Evolutionary conservation across 2,329 filamentous ascomycete genomes (phyloP).

Genomic region (Cercospora beticola): DNA sequence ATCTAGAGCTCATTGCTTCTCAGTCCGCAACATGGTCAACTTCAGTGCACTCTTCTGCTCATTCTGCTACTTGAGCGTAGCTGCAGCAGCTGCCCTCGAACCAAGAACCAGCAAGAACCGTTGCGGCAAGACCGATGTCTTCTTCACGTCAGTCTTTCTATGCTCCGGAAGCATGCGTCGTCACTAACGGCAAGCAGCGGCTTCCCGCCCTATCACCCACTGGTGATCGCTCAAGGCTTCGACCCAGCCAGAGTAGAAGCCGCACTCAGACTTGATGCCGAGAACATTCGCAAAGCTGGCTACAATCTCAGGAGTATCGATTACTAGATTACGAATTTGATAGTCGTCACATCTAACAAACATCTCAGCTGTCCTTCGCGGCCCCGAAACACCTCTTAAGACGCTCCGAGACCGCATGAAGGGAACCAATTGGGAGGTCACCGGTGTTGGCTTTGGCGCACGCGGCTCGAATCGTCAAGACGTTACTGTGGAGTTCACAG

Average conservation of each 20-base stretch:
- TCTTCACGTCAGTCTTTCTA: conserved; percentile 2
- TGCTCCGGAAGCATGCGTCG: not conserved
- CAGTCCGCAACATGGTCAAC: not conserved
- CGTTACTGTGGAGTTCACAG: not conserved
- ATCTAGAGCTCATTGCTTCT: not conserved
- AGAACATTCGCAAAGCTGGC: conserved; percentile 2
- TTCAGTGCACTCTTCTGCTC: not conserved
- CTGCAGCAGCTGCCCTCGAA: not conserved
- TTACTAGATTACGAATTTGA: no score
- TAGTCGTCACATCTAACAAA: not conserved
- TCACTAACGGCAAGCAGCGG: not conserved
- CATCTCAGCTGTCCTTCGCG: not conserved
- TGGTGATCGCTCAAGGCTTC: not conserved
- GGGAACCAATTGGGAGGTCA: not conserved
- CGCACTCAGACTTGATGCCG: not conserved
- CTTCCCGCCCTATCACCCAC: conserved; percentile 1
- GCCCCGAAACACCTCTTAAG: not conserved
- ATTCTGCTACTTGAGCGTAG: not conserved
- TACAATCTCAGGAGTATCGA: not conserved
- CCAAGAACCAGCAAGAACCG: not conserved
- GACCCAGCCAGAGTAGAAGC: not conserved
- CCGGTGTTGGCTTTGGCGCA: not conserved
- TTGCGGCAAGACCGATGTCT: conserved; percentile 3
- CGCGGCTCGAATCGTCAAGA: not conserved
- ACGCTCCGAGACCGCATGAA: not conserved